These are phyloP conservation scores for Rhinocladiella similis DNA, from an alignment of 2,329 filamentous ascomycete species.

Conservation along the genomic window DNA sequence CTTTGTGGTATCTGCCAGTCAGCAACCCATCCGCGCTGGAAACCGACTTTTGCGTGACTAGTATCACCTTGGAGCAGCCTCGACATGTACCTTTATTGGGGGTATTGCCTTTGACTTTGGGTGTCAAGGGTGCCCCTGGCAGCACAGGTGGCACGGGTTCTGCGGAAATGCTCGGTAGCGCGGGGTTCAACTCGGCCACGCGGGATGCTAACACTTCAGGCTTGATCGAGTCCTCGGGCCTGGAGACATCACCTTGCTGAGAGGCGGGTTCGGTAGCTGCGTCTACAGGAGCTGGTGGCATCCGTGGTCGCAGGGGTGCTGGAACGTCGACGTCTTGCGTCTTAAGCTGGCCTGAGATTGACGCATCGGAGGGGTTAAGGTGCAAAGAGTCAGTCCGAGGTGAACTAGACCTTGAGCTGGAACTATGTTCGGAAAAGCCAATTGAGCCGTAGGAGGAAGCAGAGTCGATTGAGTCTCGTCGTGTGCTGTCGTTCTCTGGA, in stretches of 20 bases:
- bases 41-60: slow-evolving; percentile 74
- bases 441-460: slow-evolving; percentile 42
- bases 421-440: slow-evolving; percentile 34
- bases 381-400: slow-evolving; percentile 47
- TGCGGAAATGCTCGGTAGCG: background rate
- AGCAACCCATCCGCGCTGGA: slow-evolving; percentile 90
- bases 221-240: slow-evolving; percentile 9
- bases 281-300: slow-evolving; percentile 34
- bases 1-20: slow-evolving; percentile 91
- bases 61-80: slow-evolving; percentile 74
- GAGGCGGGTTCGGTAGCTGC: slow-evolving; percentile 52
- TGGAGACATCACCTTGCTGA: slow-evolving; percentile 32
- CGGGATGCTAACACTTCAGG: slow-evolving; percentile 18
- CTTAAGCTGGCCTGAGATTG: slow-evolving; percentile 40
- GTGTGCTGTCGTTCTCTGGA: slow-evolving; percentile 6
- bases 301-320: slow-evolving; percentile 18
- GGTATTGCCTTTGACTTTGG: slow-evolving; percentile 8
- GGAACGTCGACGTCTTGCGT: slow-evolving; percentile 36
- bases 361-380: slow-evolving; percentile 5
- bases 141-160: background rate
- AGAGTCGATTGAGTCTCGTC: slow-evolving; percentile 37
- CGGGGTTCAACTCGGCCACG: slow-evolving; percentile 4
- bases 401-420: slow-evolving; percentile 59
- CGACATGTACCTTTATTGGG: slow-evolving; percentile 71
- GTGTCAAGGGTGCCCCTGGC: background rate